Conservation (phyloP, 208 protist species). For the Leishmania tropica region DNA sequence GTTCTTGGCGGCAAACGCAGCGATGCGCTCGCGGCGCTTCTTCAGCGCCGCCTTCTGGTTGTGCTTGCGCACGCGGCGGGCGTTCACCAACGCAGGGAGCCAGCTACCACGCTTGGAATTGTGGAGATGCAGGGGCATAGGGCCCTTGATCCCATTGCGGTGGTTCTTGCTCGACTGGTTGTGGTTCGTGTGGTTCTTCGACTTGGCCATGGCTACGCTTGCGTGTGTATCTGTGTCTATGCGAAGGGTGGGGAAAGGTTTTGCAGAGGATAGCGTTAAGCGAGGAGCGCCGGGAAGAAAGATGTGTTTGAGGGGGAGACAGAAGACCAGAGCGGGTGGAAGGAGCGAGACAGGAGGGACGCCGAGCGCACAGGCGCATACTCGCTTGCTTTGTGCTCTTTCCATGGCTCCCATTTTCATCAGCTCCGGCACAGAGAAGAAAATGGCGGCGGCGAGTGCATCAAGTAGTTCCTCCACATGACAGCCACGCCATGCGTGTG, state of each 20-base stretch:
- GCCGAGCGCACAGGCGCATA: not conserved
- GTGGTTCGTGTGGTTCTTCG: conserved; percentile 95
- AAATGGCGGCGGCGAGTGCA: not conserved
- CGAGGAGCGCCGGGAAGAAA: not conserved
- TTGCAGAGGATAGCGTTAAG: not conserved
- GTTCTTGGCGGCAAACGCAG: conserved; percentile 51
- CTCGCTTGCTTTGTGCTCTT: too few relatives aligned
- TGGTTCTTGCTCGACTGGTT: conserved; percentile 94
- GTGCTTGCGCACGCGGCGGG: conserved; percentile 85
- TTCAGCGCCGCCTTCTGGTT: conserved; percentile 88
- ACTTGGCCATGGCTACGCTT: conserved; percentile 85
- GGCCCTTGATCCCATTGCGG: conserved; percentile 90
- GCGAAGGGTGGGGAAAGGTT: not conserved
- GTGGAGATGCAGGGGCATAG: conserved; percentile 70
- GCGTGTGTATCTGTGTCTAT: conserved; percentile 7
- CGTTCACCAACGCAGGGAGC: conserved; percentile 82
- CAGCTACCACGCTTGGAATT: conserved; percentile 85
- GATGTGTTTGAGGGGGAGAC: not conserved
- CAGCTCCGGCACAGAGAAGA: not conserved
- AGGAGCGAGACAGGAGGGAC: not conserved
- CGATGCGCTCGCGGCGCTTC: conserved; percentile 75
- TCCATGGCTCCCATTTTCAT: not conserved
- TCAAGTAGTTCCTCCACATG: not conserved
- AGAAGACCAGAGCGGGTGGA: not conserved
- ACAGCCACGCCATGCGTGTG: not conserved